These are phyloP conservation scores for Xylaria intraflava DNA, from an alignment of 495 filamentous ascomycete species.

Conservation along the genomic window DNA sequence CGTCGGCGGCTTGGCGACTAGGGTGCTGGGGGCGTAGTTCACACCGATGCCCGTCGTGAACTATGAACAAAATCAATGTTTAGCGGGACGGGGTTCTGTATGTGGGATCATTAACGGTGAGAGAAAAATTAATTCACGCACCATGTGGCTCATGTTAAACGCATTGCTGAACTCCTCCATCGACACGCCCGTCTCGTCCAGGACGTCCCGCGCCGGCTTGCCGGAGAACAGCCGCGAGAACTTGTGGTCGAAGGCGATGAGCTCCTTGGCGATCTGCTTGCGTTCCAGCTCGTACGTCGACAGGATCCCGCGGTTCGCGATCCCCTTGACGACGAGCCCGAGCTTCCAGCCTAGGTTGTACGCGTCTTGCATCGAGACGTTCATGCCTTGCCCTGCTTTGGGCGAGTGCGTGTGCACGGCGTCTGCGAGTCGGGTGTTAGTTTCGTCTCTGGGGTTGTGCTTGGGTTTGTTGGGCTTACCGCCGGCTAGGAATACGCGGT, in stretches of 20 bases:
- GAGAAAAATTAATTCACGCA: too few species aligned
- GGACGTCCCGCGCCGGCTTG: constrained; percentile 36
- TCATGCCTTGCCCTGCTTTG: constrained; percentile 74
- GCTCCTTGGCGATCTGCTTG: constrained; percentile 59
- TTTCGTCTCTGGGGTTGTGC: too few species aligned
- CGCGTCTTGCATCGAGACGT: constrained; percentile 59
- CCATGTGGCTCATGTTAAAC: constrained; percentile 31
- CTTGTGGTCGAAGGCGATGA: constrained; percentile 65
- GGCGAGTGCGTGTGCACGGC: constrained; percentile 60
- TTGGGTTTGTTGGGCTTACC: constrained; percentile 16
- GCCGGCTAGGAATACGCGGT: constrained; percentile 60
- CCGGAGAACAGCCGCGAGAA: constrained; percentile 47
- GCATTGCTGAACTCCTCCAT: constrained; percentile 41
- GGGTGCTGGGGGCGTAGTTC: constrained; percentile 25
- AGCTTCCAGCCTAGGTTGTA: constrained; percentile 77
- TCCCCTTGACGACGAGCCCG: constrained; percentile 49
- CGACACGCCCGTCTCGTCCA: constrained; percentile 37
- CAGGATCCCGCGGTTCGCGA: constrained; percentile 48
- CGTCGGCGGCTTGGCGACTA: constrained; percentile 20
- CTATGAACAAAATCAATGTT: background rate
- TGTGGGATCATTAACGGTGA: too few species aligned
- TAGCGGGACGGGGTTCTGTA: background rate
- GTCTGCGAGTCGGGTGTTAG: constrained; percentile 39
- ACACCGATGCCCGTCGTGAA: constrained; percentile 34
- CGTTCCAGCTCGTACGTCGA: constrained; percentile 66